Base-by-base conservation (phyloP, 345 rosid genomes). In the Boechera stricta region DNA sequence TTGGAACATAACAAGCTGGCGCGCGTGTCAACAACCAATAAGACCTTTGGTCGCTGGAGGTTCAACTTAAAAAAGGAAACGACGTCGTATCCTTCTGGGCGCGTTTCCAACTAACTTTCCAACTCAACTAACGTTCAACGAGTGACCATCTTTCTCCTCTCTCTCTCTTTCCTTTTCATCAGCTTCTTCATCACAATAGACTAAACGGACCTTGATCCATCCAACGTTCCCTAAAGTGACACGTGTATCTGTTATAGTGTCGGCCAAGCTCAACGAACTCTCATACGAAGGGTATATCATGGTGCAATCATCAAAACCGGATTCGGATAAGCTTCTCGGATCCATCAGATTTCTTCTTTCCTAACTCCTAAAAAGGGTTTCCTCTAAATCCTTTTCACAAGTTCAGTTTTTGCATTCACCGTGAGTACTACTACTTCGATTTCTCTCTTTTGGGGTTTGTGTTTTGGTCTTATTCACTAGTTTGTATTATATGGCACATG, bases 71-170 rank as follows among this genome's bases (percentile, higher is more conserved):
- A 36, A 36, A 29, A 13, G 4, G 15, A 61, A 67, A 78, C 82
- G 82, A 9, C 39, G 12, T 2, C 71, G 74, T 67, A n/a, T 51
- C 0, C 7, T 1, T 2, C 3, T 4, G n/a, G 36, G 59, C 29
- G 44, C 78, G 74, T 60, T 59, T 66, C 42, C 82, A 73, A 61
- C 82, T 28, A 79, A 60, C 78, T 15, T 73, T 73, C 5, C 0
- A 60, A 61, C 68, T 60, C 82, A 73, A 61, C 82, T 73, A 79
- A 79, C 82, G 59, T 73, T 79, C 78, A 79, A 79, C 74, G 39
- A 69, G 21, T 29, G 39, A 63, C 65, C 11, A 55, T 44, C 39
- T 0, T 26, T 35, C 58, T 54, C 47, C 32, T 68, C 24, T 29
- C 56, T 57, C 39, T 68, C 63, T 68, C 48, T 49, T 16, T 77